phyloP scores from a whole-genome alignment of 495 filamentous ascomycete species.

The Trichoderma erinaceum region DNA sequence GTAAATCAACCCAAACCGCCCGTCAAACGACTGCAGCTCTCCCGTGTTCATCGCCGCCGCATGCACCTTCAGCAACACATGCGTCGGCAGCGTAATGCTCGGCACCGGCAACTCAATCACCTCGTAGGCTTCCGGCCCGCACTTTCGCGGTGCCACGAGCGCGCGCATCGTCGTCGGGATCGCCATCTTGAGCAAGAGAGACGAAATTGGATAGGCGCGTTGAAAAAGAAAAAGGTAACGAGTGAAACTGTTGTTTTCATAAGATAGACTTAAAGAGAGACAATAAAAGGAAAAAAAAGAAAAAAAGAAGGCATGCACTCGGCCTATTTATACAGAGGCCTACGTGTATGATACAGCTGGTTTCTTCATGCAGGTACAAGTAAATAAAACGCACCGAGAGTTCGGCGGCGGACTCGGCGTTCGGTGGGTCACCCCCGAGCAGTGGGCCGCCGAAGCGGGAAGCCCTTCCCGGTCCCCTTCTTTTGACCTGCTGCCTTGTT shows the following conservation, averaged over 20 bases:
- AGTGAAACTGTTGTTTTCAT: no score
- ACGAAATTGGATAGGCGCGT: no score
- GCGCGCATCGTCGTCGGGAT: conserved; percentile 39
- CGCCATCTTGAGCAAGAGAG: neutral
- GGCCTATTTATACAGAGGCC: no score
- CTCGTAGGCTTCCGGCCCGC: conserved; percentile 37
- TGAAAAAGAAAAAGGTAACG: no score
- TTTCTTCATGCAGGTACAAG: no score
- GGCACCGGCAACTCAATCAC: conserved; percentile 40
- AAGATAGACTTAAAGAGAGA: no score
- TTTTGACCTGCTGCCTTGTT: neutral
- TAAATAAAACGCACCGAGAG: no score
- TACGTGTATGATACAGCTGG: no score
- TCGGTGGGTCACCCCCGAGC: conserved; percentile 2
- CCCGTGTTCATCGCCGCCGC: conserved; percentile 45
- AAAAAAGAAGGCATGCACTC: no score
- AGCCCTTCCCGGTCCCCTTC: neutral
- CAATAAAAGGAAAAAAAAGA: no score
- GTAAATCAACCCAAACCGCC: conserved; percentile 20
- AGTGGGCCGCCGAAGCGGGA: neutral
- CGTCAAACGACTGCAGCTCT: conserved; percentile 37
- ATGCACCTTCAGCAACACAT: conserved; percentile 47
- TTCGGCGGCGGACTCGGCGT: conserved; percentile 6
- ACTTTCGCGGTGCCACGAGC: conserved; percentile 37
- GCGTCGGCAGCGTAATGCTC: conserved; percentile 32